Evolutionary conservation across 106 monocot genomes (phyloP).

Genomic region (Xerophyta viscosa): DNA sequence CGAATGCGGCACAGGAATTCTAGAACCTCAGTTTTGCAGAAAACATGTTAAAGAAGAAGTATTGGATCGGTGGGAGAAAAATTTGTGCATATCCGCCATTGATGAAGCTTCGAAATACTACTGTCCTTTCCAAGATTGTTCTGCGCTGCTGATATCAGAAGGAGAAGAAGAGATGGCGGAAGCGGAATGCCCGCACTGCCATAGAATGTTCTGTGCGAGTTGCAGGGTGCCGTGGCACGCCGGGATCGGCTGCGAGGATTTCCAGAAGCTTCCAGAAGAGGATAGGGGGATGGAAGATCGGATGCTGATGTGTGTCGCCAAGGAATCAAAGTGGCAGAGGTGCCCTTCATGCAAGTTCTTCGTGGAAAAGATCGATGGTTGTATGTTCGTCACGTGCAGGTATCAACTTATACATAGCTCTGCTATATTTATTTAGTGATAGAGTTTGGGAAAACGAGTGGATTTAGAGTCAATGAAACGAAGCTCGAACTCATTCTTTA

Average conservation of each 20-base stretch:
- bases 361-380: too few species aligned
- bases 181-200: constrained; percentile 35
- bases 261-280: constrained; percentile 6
- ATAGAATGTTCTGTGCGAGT: constrained; percentile 27
- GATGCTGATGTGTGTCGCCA: constrained; percentile 22
- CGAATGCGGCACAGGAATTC: constrained; percentile 13
- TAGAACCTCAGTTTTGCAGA: constrained; percentile 36
- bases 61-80: constrained; percentile 29
- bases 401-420: too few species aligned
- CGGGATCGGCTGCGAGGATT: constrained; percentile 20
- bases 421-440: too few species aligned
- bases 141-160: constrained; percentile 27
- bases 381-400: too few species aligned
- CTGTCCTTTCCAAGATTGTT: constrained; percentile 57
- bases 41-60: constrained; percentile 15
- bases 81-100: constrained; percentile 37
- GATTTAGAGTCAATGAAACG: too few species aligned
- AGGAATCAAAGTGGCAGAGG: too few species aligned
- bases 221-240: constrained; percentile 37
- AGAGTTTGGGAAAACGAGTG: too few species aligned
- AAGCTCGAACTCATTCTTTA: too few species aligned
- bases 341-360: too few species aligned
- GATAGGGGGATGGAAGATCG: constrained; percentile 23
- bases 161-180: constrained; percentile 7
- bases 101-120: constrained; percentile 16